Evolutionary conservation across 2,329 filamentous ascomycete genomes (phyloP), one percentile per base, ranked within the genome.

Genomic region (Fusarium verrucosum): DNA sequence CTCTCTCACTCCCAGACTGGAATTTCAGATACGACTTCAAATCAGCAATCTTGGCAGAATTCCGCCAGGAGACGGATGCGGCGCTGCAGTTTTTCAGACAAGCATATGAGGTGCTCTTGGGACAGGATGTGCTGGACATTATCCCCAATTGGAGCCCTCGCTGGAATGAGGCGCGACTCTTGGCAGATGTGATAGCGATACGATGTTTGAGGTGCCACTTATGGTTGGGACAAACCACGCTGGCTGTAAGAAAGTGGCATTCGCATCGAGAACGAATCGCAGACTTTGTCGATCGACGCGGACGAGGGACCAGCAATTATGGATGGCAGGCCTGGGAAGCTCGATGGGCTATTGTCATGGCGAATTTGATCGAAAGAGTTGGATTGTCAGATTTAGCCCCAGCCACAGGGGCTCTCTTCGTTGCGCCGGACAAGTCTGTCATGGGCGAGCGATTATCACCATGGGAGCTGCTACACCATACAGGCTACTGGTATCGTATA

Each of bases 21-120:
- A 93, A 92, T 72, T 89, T 96, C 50, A 89, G 94, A 16, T 97
- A 97, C 76, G 94, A 99, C 72, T 93, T 96, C 80, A 99, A 99
- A 75, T 84, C 94, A 17, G 94, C 90, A 8, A 83, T 97, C 0
- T 92, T 98, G 73, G 92, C 94, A 25, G 94, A 98, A 73, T 97
- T 96, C 68, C 87, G 95, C 10, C 92, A 96, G 73, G 95, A 98
- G 75, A 92, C 94, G 84, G 94, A 97, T 73, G 88, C 87, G 20
- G 93, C 95, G 1, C 83, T 92, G 71, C 87, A 93, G 38, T 93
- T 92, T 50, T 97, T 94, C 69, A 92, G 95, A 72, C 89, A 89
- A 74, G 92, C 93, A 5, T 94, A 98, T 68, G 92, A 96, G 49
- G 87, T 87, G 20, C 78, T 99, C 11, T 86, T 98, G 63, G 89